Conservation (phyloP, 768 basidiomycete species). For the Postia placenta region DNA sequence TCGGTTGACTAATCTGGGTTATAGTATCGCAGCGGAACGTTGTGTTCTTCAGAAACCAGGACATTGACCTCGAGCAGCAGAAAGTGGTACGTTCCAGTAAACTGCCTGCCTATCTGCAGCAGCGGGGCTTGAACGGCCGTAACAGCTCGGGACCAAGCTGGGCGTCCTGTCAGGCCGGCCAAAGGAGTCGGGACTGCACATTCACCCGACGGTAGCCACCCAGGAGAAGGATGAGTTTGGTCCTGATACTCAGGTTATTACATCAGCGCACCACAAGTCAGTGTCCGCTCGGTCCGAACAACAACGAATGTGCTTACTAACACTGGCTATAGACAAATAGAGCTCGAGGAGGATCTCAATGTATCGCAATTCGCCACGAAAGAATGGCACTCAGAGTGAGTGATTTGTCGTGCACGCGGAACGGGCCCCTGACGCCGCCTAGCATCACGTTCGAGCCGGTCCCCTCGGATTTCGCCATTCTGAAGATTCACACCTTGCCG, state of each 20-base stretch:
- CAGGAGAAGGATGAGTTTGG: constrained; percentile 27
- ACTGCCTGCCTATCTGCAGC: not conserved
- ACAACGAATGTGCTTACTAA: too few species aligned
- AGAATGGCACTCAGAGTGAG: not conserved
- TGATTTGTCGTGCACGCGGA: not conserved
- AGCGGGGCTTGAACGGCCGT: not conserved
- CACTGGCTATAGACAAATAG: constrained; percentile 22
- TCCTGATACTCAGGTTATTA: constrained; percentile 42
- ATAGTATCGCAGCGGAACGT: constrained; percentile 50
- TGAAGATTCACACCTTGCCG: constrained; percentile 30
- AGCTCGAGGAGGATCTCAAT: constrained; percentile 10
- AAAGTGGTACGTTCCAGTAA: constrained; percentile 22
- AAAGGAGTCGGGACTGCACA: constrained; percentile 40
- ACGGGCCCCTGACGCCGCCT: constrained; percentile 10
- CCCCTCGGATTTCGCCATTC: constrained; percentile 53
- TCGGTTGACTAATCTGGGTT: constrained; percentile 5
- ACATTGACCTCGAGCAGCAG: constrained; percentile 43
- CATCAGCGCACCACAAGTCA: constrained; percentile 21
- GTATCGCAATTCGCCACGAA: not conserved
- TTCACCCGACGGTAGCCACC: constrained; percentile 47
- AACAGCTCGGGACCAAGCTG: constrained; percentile 38
- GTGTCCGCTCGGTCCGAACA: constrained; percentile 20
- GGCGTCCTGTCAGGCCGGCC: constrained; percentile 48
- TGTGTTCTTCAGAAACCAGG: constrained; percentile 57
- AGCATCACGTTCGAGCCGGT: constrained; percentile 58